Evolutionary conservation across 2,329 filamentous ascomycete genomes (phyloP).

Genomic region (Leptosphaerulina australis): DNA sequence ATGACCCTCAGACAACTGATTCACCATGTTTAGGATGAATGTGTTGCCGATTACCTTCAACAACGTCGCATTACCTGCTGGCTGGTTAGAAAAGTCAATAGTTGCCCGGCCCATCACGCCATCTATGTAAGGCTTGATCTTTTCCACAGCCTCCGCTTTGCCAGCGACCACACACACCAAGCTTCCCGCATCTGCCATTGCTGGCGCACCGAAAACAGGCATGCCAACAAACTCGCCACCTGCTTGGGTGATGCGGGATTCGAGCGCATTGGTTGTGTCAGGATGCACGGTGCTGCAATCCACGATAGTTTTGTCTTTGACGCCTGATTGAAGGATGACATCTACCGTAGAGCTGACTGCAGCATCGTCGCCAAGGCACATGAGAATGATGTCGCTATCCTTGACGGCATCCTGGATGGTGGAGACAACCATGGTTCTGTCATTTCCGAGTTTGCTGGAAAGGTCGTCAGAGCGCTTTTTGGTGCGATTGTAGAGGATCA

Average conservation of each 20-base stretch:
- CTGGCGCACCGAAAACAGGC: constrained; percentile 74
- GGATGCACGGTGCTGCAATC: constrained; percentile 91
- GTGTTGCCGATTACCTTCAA: constrained; percentile 88
- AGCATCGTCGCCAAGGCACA: constrained; percentile 78
- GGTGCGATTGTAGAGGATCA: constrained; percentile 84
- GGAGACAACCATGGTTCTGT: constrained; percentile 68
- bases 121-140: constrained; percentile 71
- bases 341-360: constrained; percentile 70
- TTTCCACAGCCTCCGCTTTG: constrained; percentile 63
- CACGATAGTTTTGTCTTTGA: constrained; percentile 77
- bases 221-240: constrained; percentile 78
- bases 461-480: constrained; percentile 68
- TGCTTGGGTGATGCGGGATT: constrained; percentile 60
- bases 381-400: constrained; percentile 78
- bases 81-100: constrained; percentile 73
- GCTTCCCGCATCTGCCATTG: constrained; percentile 71
- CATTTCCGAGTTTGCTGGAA: constrained; percentile 62
- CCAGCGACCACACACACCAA: constrained; percentile 78
- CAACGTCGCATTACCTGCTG: constrained; percentile 70
- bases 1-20: constrained; percentile 78
- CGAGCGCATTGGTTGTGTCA: constrained; percentile 73
- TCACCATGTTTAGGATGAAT: constrained; percentile 82
- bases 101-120: constrained; percentile 72
- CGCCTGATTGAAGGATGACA: constrained; percentile 60
- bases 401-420: constrained; percentile 70